phyloP scores from a whole-genome alignment of 495 filamentous ascomycete species.

The Talaromyces stipitatus region DNA sequence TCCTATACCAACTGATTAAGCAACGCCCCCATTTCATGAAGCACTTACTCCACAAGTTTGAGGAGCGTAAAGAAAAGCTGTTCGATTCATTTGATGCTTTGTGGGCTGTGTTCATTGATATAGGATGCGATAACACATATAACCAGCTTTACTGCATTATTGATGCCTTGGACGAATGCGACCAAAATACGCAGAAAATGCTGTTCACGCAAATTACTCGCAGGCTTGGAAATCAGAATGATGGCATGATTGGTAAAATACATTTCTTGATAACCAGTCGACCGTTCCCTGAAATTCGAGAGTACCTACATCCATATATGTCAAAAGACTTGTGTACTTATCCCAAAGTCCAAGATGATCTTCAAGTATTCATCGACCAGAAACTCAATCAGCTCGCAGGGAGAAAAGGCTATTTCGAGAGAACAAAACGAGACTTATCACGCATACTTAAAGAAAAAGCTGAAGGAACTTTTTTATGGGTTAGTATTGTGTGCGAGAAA shows the following conservation, averaged over 20 bases:
- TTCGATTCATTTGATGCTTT: constrained; percentile 22
- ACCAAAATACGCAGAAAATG: constrained; percentile 9
- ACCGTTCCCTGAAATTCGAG: constrained; percentile 14
- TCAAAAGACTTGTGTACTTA: constrained; percentile 11
- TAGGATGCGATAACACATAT: constrained; percentile 1
- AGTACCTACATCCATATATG: constrained; percentile 8
- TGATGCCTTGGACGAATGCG: constrained; percentile 24
- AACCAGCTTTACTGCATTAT: constrained; percentile 16
- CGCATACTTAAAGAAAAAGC: constrained; percentile 16
- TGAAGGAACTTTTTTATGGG: constrained; percentile 25
- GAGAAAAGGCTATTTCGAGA: constrained; percentile 14
- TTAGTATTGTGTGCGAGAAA: constrained; percentile 16
- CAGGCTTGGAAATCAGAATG: constrained; percentile 9
- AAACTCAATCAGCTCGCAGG: constrained; percentile 12
- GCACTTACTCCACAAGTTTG: constrained; percentile 15
- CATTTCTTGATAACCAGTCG: constrained; percentile 21
- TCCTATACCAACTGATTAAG: constrained; percentile 20
- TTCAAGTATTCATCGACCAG: constrained; percentile 13
- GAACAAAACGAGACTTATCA: constrained; percentile 7
- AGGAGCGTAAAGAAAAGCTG: constrained; percentile 11
- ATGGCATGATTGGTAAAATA: constrained; percentile 7
- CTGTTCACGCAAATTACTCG: constrained; percentile 13
- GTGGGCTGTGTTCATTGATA: constrained; percentile 14
- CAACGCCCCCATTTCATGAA: constrained; percentile 10
- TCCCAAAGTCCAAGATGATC: constrained; percentile 11